Conservation (phyloP, 2,329 filamentous ascomycete genomes). For the Aspergillus candidus region DNA sequence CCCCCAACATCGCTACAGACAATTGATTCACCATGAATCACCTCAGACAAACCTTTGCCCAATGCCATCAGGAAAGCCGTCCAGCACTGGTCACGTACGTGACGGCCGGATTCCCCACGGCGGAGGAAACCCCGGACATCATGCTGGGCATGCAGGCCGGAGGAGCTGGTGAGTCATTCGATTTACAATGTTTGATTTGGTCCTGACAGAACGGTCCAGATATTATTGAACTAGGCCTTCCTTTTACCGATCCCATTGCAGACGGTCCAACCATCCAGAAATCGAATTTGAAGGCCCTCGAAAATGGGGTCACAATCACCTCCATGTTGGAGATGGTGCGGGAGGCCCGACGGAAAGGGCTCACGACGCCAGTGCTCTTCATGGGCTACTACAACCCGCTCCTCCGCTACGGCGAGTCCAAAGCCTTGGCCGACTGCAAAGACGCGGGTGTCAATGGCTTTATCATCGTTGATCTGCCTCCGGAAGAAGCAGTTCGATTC, state of each 20-base stretch:
- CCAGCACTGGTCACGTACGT: constrained; percentile 87
- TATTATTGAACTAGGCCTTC: constrained; percentile 87
- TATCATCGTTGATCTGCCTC: constrained; percentile 91
- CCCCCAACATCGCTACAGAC: too few species aligned
- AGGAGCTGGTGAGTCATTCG: constrained; percentile 62
- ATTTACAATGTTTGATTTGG: neutral
- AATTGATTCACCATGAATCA: constrained; percentile 35
- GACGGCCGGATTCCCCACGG: constrained; percentile 80
- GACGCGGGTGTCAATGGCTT: constrained; percentile 87
- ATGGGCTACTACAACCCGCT: constrained; percentile 99
- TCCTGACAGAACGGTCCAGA: constrained; percentile 48
- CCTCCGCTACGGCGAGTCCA: constrained; percentile 83
- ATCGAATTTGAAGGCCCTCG: constrained; percentile 76
- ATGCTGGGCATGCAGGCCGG: constrained; percentile 84
- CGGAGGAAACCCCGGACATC: constrained; percentile 70
- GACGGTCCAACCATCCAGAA: constrained; percentile 94
- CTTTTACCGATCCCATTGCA: constrained; percentile 93
- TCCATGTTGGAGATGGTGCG: constrained; percentile 75
- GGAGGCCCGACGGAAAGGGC: constrained; percentile 65
- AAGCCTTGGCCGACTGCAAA: constrained; percentile 71
- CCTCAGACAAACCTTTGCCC: constrained; percentile 48
- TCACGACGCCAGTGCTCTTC: constrained; percentile 75
- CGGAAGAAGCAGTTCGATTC: constrained; percentile 91
- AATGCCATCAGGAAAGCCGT: constrained; percentile 51
- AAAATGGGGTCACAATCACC: constrained; percentile 76